These are phyloP conservation scores for Stereum hirsutum DNA, from an alignment of 1,284 basidiomycete genomes.

Conservation along the genomic window DNA sequence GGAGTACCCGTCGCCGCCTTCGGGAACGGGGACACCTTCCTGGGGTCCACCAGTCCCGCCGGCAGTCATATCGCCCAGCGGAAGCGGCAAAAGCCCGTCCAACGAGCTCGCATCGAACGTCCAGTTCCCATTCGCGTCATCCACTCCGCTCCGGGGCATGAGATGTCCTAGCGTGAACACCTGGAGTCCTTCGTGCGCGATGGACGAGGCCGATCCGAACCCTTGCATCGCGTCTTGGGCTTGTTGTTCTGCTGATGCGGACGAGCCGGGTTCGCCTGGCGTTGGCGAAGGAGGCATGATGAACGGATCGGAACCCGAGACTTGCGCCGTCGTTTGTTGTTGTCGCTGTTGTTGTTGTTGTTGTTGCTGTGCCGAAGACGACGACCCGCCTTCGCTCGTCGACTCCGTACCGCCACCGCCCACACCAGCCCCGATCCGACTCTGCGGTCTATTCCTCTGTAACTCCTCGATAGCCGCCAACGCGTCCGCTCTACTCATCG, in stretches of 20 bases:
- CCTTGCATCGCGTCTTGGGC: slow-evolving; percentile 3
- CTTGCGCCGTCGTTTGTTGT: slow-evolving; percentile 12
- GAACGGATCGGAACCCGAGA: slow-evolving; percentile 26
- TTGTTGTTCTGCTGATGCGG: slow-evolving; percentile 3
- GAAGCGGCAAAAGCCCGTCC: slow-evolving; percentile 9
- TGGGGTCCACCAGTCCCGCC: not conserved
- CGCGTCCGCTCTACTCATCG: slow-evolving; percentile 33
- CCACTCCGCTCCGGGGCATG: slow-evolving; percentile 45
- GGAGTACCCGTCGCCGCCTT: slow-evolving; percentile 17
- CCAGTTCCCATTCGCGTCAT: slow-evolving; percentile 52
- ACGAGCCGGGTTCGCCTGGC: too few relatives aligned
- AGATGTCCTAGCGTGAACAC: slow-evolving; percentile 80
- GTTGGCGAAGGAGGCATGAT: slow-evolving; percentile 24
- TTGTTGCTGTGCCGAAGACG: slow-evolving; percentile 4
- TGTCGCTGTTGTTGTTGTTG: slow-evolving; percentile 3
- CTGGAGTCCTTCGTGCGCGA: slow-evolving; percentile 57
- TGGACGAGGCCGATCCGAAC: slow-evolving; percentile 13
- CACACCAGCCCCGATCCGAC: slow-evolving; percentile 9
- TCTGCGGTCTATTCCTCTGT: slow-evolving; percentile 29
- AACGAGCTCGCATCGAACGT: slow-evolving; percentile 32
- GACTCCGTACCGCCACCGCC: slow-evolving; percentile 6
- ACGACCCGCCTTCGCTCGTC: slow-evolving; percentile 4
- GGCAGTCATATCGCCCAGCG: not conserved
- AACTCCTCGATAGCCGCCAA: slow-evolving; percentile 43
- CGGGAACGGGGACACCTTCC: slow-evolving; percentile 3